A percentile compares a stretch with the other conserved stretches of the same genome.
phyloP scores from a whole-genome alignment of 345 rosid genomes.

The Gossypium bickii region DNA sequence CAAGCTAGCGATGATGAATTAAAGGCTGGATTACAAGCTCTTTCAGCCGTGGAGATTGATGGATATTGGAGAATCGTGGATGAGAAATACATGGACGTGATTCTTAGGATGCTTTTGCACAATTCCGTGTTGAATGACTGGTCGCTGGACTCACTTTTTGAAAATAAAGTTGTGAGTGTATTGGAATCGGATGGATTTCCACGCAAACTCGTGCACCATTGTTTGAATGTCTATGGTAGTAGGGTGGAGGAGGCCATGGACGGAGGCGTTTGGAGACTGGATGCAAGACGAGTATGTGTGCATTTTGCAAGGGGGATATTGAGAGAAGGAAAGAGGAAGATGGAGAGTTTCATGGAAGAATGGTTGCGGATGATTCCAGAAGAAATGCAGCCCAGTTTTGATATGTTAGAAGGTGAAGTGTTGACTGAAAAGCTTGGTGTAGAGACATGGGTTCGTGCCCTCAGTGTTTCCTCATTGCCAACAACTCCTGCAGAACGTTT shows the following conservation, averaged over 20 bases:
- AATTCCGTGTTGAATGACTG: slow-evolving; percentile 68
- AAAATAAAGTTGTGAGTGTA: slow-evolving; percentile 50
- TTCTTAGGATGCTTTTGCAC: slow-evolving; percentile 61
- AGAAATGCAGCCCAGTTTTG: slow-evolving; percentile 57
- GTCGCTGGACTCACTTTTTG: slow-evolving; percentile 51
- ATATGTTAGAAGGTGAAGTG: slow-evolving; percentile 88
- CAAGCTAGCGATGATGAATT: slow-evolving; percentile 87
- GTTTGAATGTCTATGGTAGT: slow-evolving; percentile 53
- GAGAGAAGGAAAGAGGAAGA: slow-evolving; percentile 55
- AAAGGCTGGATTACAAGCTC: slow-evolving; percentile 45
- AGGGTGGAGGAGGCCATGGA: slow-evolving; percentile 33
- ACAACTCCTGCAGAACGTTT: slow-evolving; percentile 74
- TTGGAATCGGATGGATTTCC: slow-evolving; percentile 73
- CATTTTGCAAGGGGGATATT: slow-evolving; percentile 69
- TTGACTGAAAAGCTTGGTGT: slow-evolving; percentile 77
- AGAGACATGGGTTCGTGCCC: slow-evolving; percentile 64
- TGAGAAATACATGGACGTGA: slow-evolving; percentile 56
- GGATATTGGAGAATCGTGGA: slow-evolving; percentile 84
- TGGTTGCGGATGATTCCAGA: slow-evolving; percentile 64
- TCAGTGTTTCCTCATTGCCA: slow-evolving; percentile 66
- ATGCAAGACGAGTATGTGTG: slow-evolving; percentile 62
- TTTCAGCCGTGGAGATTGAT: slow-evolving; percentile 76
- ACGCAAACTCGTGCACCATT: slow-evolving; percentile 47
- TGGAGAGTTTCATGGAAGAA: slow-evolving; percentile 61
- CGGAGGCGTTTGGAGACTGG: slow-evolving; percentile 53